Evolutionary conservation across 768 basidiomycete species (phyloP), one percentile per base, ranked within the genome.

Genomic region (Leccinum barrowsii): DNA sequence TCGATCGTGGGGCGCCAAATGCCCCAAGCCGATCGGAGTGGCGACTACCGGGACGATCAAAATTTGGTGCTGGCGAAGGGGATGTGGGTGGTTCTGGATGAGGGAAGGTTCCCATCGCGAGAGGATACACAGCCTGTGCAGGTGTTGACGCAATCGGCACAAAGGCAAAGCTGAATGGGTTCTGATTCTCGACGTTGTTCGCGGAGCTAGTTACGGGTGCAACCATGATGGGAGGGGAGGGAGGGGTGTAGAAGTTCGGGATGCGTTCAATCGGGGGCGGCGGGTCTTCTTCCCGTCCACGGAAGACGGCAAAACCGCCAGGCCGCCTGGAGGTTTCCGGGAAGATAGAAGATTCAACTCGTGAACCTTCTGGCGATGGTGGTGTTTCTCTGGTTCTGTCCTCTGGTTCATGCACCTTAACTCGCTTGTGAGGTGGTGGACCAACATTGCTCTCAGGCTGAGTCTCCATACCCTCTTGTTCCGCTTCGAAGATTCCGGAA

Each of bases 381-480:
- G 63, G 24, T 2, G 22, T 32, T n/a, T 54, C 61, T 30, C 66
- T 56, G n/a, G 58, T 57, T 49, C 59, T 58, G 55, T 69, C 58
- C 74, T 65, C 70, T 70, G 30, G 48, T 50, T 66, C 66, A 26
- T 67, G 64, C 26, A 74, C 57, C 55, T 74, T 86, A 3, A 75
- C 67, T 24, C 83, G 80, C 65, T 90, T 90, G 63, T 81, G 83
- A 49, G 67, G 73, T 7, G 81, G 83, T 30, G 77, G 78, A 26
- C 75, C 55, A 19, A 76, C 75, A 52, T 65, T 69, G 52, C 67
- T 75, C n/a, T 74, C 72, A 10, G 73, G 65, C 55, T 78, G 80
- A 19, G 63, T 69, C 59, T 79, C 77, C 22, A 70, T 63, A 11
- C 68, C 78, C 51, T 78, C 77, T 56, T 77, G 70, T n/a, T 70